Evolutionary conservation across 2,329 filamentous ascomycete species (phyloP).

Genomic region (Chaetomiaceae sp.): DNA sequence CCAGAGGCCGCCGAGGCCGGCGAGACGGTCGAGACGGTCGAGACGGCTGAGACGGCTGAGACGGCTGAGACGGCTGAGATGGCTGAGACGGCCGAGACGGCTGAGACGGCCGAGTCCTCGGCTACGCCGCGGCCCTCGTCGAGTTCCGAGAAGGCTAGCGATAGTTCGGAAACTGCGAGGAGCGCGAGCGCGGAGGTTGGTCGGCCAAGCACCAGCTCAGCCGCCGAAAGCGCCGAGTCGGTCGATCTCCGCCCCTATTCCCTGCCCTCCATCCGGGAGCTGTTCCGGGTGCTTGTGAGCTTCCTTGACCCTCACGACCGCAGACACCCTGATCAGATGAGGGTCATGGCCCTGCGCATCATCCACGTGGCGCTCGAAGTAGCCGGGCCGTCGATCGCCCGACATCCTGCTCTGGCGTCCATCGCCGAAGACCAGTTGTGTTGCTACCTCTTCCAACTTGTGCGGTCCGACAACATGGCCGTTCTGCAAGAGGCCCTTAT

Average conservation of each 20-base stretch:
- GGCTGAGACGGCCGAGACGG: constrained; percentile 12
- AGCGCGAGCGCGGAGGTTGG: constrained; percentile 11
- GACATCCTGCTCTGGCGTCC: constrained; percentile 78
- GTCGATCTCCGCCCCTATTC: constrained; percentile 79
- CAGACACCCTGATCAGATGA: constrained; percentile 88
- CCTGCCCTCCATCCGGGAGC: constrained; percentile 84
- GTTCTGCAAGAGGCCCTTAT: constrained; percentile 89
- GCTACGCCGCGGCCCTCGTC: constrained; percentile 32
- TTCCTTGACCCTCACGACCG: constrained; percentile 89
- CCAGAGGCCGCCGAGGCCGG: constrained; percentile 6
- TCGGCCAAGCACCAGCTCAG: constrained; percentile 26
- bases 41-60: constrained; percentile 12
- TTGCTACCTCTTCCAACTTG: constrained; percentile 90
- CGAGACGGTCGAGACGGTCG: constrained; percentile 4
- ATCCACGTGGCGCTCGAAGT: constrained; percentile 97
- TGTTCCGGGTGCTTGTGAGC: constrained; percentile 90
- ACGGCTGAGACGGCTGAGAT: neutral
- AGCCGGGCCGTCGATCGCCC: constrained; percentile 87
- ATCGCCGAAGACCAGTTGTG: constrained; percentile 92
- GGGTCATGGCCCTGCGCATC: constrained; percentile 94
- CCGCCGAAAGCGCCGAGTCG: constrained; percentile 34
- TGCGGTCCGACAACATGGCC: constrained; percentile 92
- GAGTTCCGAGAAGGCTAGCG: constrained; percentile 35
- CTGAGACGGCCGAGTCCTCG: neutral
- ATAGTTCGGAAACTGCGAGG: constrained; percentile 24